phyloP scores from a whole-genome alignment of 495 filamentous ascomycete species.

The Amorphotheca resinae region DNA sequence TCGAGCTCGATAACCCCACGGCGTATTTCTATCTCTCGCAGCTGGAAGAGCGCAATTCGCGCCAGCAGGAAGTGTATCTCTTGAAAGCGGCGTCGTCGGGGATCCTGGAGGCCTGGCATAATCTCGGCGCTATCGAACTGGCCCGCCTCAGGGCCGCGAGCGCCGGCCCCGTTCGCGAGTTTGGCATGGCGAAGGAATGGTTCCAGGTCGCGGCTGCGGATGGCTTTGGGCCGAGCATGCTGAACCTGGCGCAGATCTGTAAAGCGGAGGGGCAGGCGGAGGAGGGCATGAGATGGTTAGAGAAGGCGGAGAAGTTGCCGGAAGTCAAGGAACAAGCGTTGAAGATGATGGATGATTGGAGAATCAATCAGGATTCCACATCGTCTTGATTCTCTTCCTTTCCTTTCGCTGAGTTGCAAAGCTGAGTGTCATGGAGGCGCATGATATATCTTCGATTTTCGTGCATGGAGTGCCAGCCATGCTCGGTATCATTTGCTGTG shows the following conservation, averaged over 20 bases:
- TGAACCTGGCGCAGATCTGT: conserved; percentile 13
- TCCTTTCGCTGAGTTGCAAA: too few species aligned
- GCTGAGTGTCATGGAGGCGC: too few species aligned
- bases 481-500: too few species aligned
- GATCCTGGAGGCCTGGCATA: conserved; percentile 12
- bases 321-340: neutral
- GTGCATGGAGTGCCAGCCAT: too few species aligned
- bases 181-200: conserved; percentile 18
- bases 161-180: neutral
- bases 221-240: conserved; percentile 16
- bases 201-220: conserved; percentile 11
- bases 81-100: conserved; percentile 17
- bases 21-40: conserved; percentile 17
- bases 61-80: conserved; percentile 10
- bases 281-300: conserved; percentile 12
- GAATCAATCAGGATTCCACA: too few species aligned
- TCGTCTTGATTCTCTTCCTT: neutral
- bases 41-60: conserved; percentile 4
- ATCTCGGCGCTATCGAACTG: conserved; percentile 11
- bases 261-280: conserved; percentile 5
- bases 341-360: neutral
- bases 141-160: neutral
- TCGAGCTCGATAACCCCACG: conserved; percentile 14
- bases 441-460: too few species aligned
- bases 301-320: conserved; percentile 9